phyloP scores from a whole-genome alignment of 116 monocot species.

The Papilionanthe hybrid region DNA sequence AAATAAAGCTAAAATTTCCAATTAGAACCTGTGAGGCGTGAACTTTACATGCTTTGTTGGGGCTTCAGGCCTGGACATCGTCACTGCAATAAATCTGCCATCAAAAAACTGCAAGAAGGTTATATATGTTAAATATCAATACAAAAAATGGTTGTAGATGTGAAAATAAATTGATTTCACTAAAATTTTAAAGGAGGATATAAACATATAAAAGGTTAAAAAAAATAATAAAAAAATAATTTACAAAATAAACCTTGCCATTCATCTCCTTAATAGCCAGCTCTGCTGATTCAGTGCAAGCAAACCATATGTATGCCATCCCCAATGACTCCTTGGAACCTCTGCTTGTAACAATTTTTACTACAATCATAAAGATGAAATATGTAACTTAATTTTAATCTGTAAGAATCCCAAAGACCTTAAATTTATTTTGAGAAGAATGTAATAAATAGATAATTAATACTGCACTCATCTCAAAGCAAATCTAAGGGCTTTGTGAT shows the following conservation, averaged over 20 bases:
- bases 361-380: slow-evolving; percentile 21
- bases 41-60: slow-evolving; percentile 35
- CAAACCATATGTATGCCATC: slow-evolving; percentile 64
- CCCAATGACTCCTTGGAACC: slow-evolving; percentile 41
- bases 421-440: too few species aligned
- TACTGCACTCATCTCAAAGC: too few species aligned
- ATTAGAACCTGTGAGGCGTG: slow-evolving; percentile 26
- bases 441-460: too few species aligned
- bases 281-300: slow-evolving; percentile 31
- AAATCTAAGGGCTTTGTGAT: too few species aligned
- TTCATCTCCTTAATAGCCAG: slow-evolving; percentile 51
- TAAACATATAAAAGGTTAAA: not conserved
- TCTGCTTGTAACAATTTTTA: slow-evolving; percentile 49
- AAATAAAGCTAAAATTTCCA: not conserved
- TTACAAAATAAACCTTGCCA: slow-evolving; percentile 48
- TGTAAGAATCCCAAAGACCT: too few species aligned
- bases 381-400: not conserved
- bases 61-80: slow-evolving; percentile 34
- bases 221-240: not conserved
- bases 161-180: not conserved
- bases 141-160: not conserved
- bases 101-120: slow-evolving; percentile 49
- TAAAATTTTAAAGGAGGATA: not conserved
- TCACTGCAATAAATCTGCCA: slow-evolving; percentile 51
- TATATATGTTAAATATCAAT: not conserved